Evolutionary conservation across 192 early-diverging fungal genomes (phyloP).

Genomic region (Linderina pennispora): DNA sequence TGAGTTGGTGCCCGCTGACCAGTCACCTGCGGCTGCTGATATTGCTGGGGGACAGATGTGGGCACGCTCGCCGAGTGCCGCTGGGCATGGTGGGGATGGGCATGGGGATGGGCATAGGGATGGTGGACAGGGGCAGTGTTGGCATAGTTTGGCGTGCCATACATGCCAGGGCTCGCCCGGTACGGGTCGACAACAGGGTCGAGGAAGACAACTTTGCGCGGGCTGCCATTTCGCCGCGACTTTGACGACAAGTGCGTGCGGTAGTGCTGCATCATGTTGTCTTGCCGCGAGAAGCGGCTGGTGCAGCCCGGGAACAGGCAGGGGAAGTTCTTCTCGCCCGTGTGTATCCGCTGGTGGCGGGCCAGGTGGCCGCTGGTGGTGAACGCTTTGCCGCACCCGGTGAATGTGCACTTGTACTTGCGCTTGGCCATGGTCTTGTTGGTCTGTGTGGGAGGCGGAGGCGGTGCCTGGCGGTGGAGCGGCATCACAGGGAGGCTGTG

Average conservation of each 20-base stretch:
- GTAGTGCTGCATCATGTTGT: slow-evolving; percentile 88
- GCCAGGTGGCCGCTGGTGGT: slow-evolving; percentile 83
- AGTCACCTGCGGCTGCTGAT: slow-evolving; percentile 7
- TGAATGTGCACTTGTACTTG: slow-evolving; percentile 62
- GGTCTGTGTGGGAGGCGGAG: neutral
- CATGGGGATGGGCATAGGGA: slow-evolving; percentile 17
- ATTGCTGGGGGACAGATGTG: no score
- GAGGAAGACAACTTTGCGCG: slow-evolving; percentile 30
- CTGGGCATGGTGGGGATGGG: neutral
- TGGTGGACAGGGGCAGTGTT: slow-evolving; percentile 28
- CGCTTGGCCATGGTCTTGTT: slow-evolving; percentile 50
- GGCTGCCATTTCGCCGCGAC: slow-evolving; percentile 42
- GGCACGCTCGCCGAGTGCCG: slow-evolving; percentile 7
- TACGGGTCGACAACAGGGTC: slow-evolving; percentile 17
- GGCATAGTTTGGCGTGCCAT: slow-evolving; percentile 24
- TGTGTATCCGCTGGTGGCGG: slow-evolving; percentile 76
- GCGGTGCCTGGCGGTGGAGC: neutral
- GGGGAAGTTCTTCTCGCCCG: slow-evolving; percentile 71
- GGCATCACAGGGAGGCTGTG: slow-evolving; percentile 2
- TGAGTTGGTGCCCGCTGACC: slow-evolving; percentile 1
- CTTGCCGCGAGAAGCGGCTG: slow-evolving; percentile 71
- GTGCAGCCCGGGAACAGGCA: slow-evolving; percentile 65
- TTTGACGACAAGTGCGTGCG: slow-evolving; percentile 71
- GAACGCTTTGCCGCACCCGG: slow-evolving; percentile 68
- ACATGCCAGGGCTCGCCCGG: slow-evolving; percentile 20